A percentile compares a stretch with the other conserved stretches of the same genome.
These are phyloP conservation scores for Syzygium aqueum DNA, from an alignment of 345 rosid species.

Conservation along the genomic window DNA sequence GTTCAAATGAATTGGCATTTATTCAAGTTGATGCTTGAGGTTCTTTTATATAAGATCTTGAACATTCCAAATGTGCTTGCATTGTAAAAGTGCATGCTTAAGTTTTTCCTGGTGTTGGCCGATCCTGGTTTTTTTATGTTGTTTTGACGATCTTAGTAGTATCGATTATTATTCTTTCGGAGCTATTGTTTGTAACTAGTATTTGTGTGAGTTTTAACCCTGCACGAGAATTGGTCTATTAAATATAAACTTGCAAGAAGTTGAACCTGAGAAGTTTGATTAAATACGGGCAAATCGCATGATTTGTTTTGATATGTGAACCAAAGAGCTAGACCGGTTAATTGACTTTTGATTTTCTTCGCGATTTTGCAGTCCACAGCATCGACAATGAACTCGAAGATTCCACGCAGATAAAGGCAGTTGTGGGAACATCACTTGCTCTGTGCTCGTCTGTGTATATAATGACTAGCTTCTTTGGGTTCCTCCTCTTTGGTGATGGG, in stretches of 20 bases:
- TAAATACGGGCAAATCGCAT: not conserved
- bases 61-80: not conserved
- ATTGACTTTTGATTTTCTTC: not conserved
- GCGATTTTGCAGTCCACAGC: constrained; percentile 54
- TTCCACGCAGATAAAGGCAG: constrained; percentile 48
- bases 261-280: not conserved
- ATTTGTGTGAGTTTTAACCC: not conserved
- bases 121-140: not conserved
- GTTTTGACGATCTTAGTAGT: not conserved
- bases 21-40: not conserved
- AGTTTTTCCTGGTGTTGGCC: not conserved
- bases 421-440: constrained; percentile 61
- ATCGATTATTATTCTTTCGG: not conserved
- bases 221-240: not conserved
- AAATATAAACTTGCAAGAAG: not conserved
- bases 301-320: not conserved
- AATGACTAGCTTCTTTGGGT: constrained; percentile 74
- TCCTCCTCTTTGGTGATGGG: constrained; percentile 77
- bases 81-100: not conserved
- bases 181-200: not conserved
- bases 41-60: not conserved
- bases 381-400: constrained; percentile 87
- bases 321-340: not conserved
- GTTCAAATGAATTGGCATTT: not conserved
- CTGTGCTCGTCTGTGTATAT: constrained; percentile 70